Base-by-base conservation (phyloP, 768 basidiomycete genomes). In the Lentinula guzmanii region DNA sequence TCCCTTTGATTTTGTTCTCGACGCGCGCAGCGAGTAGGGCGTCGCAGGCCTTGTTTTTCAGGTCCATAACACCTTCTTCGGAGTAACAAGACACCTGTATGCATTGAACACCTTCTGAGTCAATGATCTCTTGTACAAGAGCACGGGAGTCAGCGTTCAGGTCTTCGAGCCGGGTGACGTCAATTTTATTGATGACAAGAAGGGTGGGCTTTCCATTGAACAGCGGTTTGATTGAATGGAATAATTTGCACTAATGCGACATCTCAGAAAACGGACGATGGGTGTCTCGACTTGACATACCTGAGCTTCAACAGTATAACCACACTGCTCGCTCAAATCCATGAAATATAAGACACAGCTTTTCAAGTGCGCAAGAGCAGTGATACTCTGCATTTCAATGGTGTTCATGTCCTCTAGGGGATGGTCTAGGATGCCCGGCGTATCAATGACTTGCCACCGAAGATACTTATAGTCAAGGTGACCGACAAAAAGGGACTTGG, bases 321-420 rank as follows among this genome's bases (percentile, higher is more conserved):
- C 97, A 75, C 97, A 99, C 72, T 99, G 97, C 75, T 98, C 97
- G 65, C 90, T 93, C 34, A 98, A 82, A 74, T 99, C 97, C 95
- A 99, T 98, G 72, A 98, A 99, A 77, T 98, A 99, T 72, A 99
- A 76, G 9, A 98, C 82, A 70, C 93, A 95, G 66, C 88, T 86
- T 75, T 97, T 93, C 50, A 99, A 77, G 76, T 99, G 97, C 6
- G 97, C 97, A 64, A 99, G 79, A 13, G 97, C 97, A 41, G 96
- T 98, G 71, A 97, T 97, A 68, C 93, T 95, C 80, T 99, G 97
- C 96, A 98, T 99, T 78, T 99, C 97, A 68, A 99, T 99, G 62
- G 95, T 98, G 81, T 98, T 98, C 97, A 99, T 98, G 56, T 99
- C 97, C 75, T 99, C 96, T 35, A 98, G 81, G 2, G 96, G 95